Base-by-base conservation (phyloP, 176 grass and related monocot genomes). In the Musa beccarii region DNA sequence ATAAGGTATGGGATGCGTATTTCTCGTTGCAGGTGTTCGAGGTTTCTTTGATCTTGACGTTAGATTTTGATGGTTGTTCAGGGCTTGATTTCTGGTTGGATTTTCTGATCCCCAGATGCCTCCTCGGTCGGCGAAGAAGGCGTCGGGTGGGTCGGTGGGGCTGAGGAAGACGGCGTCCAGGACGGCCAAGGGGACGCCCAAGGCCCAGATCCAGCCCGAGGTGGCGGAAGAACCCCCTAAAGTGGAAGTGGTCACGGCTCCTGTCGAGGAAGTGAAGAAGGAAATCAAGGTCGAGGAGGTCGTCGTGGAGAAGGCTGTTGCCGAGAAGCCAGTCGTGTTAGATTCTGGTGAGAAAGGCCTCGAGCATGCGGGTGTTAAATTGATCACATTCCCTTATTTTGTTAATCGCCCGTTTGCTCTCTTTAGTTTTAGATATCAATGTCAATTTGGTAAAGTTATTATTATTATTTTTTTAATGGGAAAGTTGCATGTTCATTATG, bases 61-160 rank as follows among this genome's bases (percentile, higher is more conserved):
- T 75, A 19, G 69, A 54, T 71, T 80, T 63, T 74, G 63, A 52
- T 69, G 67, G 72, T 53, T 68, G 16, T 15, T 20, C 63, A 69
- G 54, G 81, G 8, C 62, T 65, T 9, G 21, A 21, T 17, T 25
- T 66, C 63, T 26, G 22, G 23, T 66, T 25, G 22, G 63, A 11
- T 10, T 22, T 43, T 72, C 59, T 72, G 81, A 73, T 49, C 9
- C 15, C 49, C 71, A 88, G 83, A 92, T 96, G 90, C 89, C 87
- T 83, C 88, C 85, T 49, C 86, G 86, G 54, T 81, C 74, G 79
- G 62, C 72, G 63, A 85, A 69, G 80, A 89, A 85, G 84, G 83
- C 26, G 22, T 57, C 53, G 19, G 72, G 53, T 5, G 53, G 77
- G 28, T 1, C 57, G 23, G 79, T 55, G 81, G 74, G 51, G 64